Conservation (phyloP, 2,329 filamentous ascomycete genomes). For the Ambrosiella beaveri region DNA sequence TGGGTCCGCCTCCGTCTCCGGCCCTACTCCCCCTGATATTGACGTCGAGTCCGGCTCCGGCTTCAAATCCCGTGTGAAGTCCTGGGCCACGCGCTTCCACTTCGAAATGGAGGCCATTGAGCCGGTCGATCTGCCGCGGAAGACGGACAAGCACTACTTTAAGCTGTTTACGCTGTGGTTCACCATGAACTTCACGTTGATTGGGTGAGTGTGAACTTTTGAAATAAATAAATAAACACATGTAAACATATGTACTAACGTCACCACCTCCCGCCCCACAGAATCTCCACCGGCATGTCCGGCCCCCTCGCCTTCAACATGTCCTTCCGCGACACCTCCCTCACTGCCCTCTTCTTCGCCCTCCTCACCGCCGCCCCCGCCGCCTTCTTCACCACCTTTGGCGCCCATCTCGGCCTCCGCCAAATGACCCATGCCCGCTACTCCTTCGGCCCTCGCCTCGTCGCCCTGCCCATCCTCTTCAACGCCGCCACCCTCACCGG, state of each 20-base stretch:
- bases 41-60: not conserved
- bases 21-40: no score
- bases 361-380: constrained; percentile 23
- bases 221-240: not conserved
- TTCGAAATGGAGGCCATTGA: constrained; percentile 19
- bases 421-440: constrained; percentile 31
- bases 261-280: not conserved
- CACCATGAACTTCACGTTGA: constrained; percentile 19
- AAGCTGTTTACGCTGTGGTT: constrained; percentile 20
- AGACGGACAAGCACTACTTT: constrained; percentile 18
- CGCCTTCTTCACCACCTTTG: constrained; percentile 26
- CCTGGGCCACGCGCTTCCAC: not conserved
- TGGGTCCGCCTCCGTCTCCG: no score
- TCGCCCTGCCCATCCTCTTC: constrained; percentile 19
- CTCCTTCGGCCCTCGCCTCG: constrained; percentile 16
- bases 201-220: constrained; percentile 17
- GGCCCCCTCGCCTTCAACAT: constrained; percentile 27
- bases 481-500: constrained; percentile 31
- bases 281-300: constrained; percentile 27
- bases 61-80: not conserved
- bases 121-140: constrained; percentile 18
- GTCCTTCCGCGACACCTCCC: constrained; percentile 24
- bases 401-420: constrained; percentile 28
- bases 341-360: constrained; percentile 31
- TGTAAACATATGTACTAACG: not conserved